Base-by-base conservation (phyloP, 176 grass and related monocot species). In the Musa itinerans region DNA sequence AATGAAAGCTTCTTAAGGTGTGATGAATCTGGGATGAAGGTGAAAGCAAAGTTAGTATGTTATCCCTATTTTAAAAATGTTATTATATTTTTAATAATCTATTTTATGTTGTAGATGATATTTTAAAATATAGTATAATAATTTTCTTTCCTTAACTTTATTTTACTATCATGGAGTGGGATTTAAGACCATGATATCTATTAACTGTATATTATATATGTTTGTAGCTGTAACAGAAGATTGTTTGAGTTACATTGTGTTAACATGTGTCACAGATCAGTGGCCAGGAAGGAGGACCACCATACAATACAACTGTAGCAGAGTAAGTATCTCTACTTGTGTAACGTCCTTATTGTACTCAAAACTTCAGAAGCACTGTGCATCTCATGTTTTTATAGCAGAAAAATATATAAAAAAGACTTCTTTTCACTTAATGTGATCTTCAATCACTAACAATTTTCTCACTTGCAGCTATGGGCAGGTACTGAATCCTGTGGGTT, bases 401-500 rank as follows among this genome's bases (percentile, higher is more conserved):
- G 13, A 8, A 11, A 11, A 76, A n/a, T 4, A 34, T 53, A 24
- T 21, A 54, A 59, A 74, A 52, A 16, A 3, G 52, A 64, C 15
- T 20, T 23, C 53, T 21, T 66, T 21, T 71, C 3, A 71, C 9
- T 15, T 50, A 7, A 49, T 58, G 9, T 16, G 54, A 49, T 23
- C 26, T 55, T 52, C 51, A 9, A 52, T 78, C 12, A 10, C 19
- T 34, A 70, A 58, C 19, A 23, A 14, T 15, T 2, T 79, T 22
- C 8, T 55, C 10, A 23, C n/a, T 79, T 54, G 11, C 78, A 86
- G 88, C 43, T 84, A 84, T 24, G 61, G 84, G 78, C 68, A 76
- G 66, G 88, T 84, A 68, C 62, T 90, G 14, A 84, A 64, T 0
- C 84, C 81, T 25, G 17, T 82, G 72, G 81, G 88, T 9, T 86